Conservation (phyloP, 2,329 filamentous ascomycete species). For the Aspergillus transmontanensis region DNA sequence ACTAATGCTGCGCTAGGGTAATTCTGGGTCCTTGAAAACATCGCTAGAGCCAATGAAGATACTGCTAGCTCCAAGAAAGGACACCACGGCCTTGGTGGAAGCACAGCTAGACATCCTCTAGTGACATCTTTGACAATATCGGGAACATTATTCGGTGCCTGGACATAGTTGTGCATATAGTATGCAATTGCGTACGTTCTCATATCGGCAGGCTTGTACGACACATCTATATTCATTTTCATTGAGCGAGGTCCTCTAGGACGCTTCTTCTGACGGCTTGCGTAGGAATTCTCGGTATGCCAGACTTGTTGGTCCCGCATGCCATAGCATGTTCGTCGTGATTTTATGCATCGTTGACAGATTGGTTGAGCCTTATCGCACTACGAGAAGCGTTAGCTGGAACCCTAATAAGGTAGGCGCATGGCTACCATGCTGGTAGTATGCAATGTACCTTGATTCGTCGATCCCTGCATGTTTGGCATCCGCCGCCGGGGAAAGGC, state of each 20-base stretch:
- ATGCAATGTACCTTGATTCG: neutral
- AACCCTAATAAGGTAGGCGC: too few relatives aligned
- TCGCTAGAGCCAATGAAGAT: neutral
- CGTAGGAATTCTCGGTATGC: neutral
- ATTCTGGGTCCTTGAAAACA: neutral
- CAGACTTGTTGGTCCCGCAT: neutral
- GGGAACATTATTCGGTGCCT: neutral
- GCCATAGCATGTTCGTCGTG: neutral
- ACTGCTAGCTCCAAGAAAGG: neutral
- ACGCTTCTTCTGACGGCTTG: neutral
- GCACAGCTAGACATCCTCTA: neutral
- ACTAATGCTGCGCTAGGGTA: neutral
- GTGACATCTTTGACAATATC: neutral
- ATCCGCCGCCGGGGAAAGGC: neutral
- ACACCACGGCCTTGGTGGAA: neutral
- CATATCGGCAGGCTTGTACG: neutral
- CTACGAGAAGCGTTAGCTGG: neutral
- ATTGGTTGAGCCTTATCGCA: neutral
- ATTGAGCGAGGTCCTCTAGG: neutral
- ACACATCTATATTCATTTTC: neutral
- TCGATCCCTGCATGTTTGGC: constrained; percentile 1
- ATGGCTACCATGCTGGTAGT: neutral
- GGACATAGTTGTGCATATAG: neutral
- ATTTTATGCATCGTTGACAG: neutral
- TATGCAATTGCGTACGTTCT: neutral